Percentiles rank a stretch among this genome's conserved stretches.
These are phyloP conservation scores for Cytospora chrysosperma DNA, from an alignment of 2,329 filamentous ascomycete species.

Conservation along the genomic window DNA sequence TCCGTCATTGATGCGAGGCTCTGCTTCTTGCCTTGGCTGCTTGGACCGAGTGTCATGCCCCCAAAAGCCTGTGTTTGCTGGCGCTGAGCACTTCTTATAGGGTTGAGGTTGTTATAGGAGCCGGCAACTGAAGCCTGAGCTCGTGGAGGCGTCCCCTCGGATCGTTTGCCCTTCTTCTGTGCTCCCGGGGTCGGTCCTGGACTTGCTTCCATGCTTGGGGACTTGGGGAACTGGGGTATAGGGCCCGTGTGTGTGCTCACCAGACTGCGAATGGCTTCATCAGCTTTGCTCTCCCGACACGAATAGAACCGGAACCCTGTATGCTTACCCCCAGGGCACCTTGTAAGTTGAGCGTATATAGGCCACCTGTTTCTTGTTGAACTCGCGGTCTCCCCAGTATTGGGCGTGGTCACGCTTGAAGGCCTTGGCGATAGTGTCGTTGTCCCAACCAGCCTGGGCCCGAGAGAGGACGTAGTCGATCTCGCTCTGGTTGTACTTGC, in stretches of 20 bases:
- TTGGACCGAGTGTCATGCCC: neutral
- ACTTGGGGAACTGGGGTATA: constrained; percentile 5
- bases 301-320: too few species aligned
- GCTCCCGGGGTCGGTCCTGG: neutral
- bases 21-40: neutral
- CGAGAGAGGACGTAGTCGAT: constrained; percentile 19
- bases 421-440: constrained; percentile 11
- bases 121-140: neutral
- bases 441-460: constrained; percentile 3
- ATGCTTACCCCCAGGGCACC: constrained; percentile 9
- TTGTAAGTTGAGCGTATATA: constrained; percentile 19
- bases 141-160: neutral
- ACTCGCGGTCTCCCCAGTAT: constrained; percentile 9
- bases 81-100: neutral
- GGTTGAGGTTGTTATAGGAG: neutral
- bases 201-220: neutral
- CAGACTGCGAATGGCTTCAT: neutral
- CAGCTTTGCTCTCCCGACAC: neutral
- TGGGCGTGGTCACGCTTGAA: constrained; percentile 18
- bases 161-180: neutral
- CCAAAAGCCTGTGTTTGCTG: neutral
- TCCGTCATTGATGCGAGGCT: neutral
- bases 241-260: constrained; percentile 14
- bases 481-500: constrained; percentile 21
- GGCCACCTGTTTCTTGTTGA: constrained; percentile 20